These are phyloP conservation scores for Ilex asprella DNA, from an alignment of 257 asterid species.

Conservation along the genomic window DNA sequence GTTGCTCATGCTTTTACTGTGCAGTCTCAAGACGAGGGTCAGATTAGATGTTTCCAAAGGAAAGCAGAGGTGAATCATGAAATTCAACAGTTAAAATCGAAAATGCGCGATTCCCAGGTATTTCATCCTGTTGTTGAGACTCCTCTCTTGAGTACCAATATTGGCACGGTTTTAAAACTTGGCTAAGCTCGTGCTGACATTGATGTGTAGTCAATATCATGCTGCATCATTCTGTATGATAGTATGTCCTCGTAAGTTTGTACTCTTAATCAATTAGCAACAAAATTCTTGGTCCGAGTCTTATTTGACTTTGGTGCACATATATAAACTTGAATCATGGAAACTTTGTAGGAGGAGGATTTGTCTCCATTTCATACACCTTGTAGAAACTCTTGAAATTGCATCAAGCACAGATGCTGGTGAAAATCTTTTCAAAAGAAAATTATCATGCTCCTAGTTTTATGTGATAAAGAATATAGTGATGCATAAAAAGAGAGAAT, in stretches of 20 bases:
- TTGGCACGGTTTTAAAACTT: background rate
- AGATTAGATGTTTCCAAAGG: slow-evolving; percentile 71
- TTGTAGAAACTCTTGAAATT: too few relatives aligned
- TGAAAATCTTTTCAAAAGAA: too few relatives aligned
- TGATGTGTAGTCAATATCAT: background rate
- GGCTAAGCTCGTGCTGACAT: background rate
- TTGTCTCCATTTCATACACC: too few relatives aligned
- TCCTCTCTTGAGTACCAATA: background rate
- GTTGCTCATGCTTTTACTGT: slow-evolving; percentile 10
- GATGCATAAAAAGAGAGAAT: too few relatives aligned
- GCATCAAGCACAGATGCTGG: too few relatives aligned
- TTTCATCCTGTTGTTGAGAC: background rate
- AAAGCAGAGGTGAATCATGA: slow-evolving; percentile 95
- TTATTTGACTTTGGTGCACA: too few relatives aligned
- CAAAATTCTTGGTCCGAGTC: background rate
- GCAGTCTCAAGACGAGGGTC: slow-evolving; percentile 85
- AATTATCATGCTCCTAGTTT: too few relatives aligned
- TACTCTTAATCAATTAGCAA: background rate
- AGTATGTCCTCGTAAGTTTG: background rate
- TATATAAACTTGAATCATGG: too few relatives aligned
- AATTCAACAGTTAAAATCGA: slow-evolving; percentile 86
- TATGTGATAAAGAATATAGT: too few relatives aligned
- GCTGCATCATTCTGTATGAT: background rate
- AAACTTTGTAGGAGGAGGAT: too few relatives aligned
- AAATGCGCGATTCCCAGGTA: slow-evolving; percentile 99